Percentiles rank a stretch among this genome's conserved stretches.
phyloP scores from a whole-genome alignment of 768 basidiomycete genomes.

The Suillus occidentalis region DNA sequence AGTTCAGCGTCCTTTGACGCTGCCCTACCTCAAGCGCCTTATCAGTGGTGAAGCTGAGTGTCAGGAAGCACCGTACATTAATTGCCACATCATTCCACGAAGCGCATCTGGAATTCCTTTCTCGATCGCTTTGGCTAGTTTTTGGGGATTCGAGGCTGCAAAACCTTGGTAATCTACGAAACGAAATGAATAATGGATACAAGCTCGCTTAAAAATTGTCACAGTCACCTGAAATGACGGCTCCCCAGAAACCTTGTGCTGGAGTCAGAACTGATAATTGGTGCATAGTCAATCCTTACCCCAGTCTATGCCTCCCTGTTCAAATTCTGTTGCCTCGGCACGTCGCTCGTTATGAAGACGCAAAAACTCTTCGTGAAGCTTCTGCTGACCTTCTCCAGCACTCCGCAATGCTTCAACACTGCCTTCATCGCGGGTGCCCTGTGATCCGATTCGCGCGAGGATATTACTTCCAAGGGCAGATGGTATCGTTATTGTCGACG shows the following conservation, averaged over 20 bases:
- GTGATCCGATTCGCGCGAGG: slow-evolving; percentile 51
- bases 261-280: background rate
- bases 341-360: slow-evolving; percentile 60
- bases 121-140: slow-evolving; percentile 87
- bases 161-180: slow-evolving; percentile 81
- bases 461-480: slow-evolving; percentile 46
- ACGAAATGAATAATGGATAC: slow-evolving; percentile 10
- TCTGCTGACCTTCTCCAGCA: slow-evolving; percentile 65
- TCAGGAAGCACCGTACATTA: slow-evolving; percentile 59
- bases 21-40: slow-evolving; percentile 52
- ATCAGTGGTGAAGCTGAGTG: slow-evolving; percentile 14
- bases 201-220: slow-evolving; percentile 1
- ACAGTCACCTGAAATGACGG: slow-evolving; percentile 79
- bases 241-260: slow-evolving; percentile 86
- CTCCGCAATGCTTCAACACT: slow-evolving; percentile 39
- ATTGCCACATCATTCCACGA: slow-evolving; percentile 95
- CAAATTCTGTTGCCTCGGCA: slow-evolving; percentile 36
- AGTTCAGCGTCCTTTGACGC: slow-evolving; percentile 90
- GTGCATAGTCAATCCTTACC: slow-evolving; percentile 45
- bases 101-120: slow-evolving; percentile 85
- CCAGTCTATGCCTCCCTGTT: slow-evolving; percentile 69
- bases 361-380: slow-evolving; percentile 75
- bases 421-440: slow-evolving; percentile 42
- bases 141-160: slow-evolving; percentile 74
- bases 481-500: slow-evolving; percentile 54